phyloP scores from a whole-genome alignment of 2,329 filamentous ascomycete genomes.

The Gaeumannomyces sp. region DNA sequence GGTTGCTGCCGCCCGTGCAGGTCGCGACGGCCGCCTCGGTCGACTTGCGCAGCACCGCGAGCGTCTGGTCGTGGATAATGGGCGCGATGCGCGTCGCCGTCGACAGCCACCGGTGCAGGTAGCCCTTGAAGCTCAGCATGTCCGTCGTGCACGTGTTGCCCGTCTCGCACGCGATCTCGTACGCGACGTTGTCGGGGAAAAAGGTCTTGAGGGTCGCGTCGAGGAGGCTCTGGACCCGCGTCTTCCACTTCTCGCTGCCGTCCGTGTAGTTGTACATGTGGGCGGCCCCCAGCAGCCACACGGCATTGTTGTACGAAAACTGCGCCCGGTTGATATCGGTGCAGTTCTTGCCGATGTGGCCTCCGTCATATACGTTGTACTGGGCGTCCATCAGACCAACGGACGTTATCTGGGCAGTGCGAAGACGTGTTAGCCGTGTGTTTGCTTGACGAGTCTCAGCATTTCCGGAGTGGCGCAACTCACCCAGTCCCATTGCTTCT shows the following conservation, averaged over 20 bases:
- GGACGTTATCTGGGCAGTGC: not conserved
- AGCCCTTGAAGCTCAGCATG: conserved; percentile 52
- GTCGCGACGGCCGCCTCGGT: conserved; percentile 41
- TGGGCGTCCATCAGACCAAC: conserved; percentile 46
- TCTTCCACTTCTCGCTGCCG: conserved; percentile 31
- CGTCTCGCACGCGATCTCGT: conserved; percentile 50
- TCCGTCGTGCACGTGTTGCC: conserved; percentile 48
- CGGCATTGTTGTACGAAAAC: conserved; percentile 50
- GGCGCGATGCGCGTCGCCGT: conserved; percentile 44
- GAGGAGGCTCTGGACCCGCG: conserved; percentile 40
- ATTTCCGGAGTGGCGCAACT: conserved; percentile 10
- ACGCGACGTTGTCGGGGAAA: conserved; percentile 39
- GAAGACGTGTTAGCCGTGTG: not conserved
- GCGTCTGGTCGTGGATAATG: conserved; percentile 35
- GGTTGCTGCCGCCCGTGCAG: conserved; percentile 38
- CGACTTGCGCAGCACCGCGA: conserved; percentile 38
- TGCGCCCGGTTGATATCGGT: conserved; percentile 43
- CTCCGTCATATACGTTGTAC: conserved; percentile 56
- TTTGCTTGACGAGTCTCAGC: not conserved
- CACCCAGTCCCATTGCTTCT: conserved; percentile 52
- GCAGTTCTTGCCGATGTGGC: conserved; percentile 44
- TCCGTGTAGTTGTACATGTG: conserved; percentile 48
- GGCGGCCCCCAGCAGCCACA: conserved; percentile 48
- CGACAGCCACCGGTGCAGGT: conserved; percentile 46
- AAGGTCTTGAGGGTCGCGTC: conserved; percentile 38